Conservation (phyloP, 208 protist genomes). For the Crithidia thermophila region DNA sequence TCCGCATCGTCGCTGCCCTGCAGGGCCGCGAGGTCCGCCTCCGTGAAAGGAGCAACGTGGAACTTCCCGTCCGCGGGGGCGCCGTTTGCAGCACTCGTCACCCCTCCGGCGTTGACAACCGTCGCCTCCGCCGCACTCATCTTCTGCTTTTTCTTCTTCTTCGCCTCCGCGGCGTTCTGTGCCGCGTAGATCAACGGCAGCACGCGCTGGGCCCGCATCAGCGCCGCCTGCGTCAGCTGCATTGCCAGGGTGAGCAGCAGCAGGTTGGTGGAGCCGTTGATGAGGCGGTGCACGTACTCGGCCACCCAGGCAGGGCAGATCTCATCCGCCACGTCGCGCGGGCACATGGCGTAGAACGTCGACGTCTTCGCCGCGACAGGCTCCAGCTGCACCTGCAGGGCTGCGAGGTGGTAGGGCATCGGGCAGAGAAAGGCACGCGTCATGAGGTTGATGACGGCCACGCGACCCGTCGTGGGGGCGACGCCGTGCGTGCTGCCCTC, state of each 20-base stretch:
- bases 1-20: slow-evolving; percentile 29
- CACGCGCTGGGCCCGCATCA: slow-evolving; percentile 73
- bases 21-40: slow-evolving; percentile 15
- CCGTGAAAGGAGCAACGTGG: slow-evolving; percentile 2
- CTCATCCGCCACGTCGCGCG: slow-evolving; percentile 79
- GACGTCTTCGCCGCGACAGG: slow-evolving; percentile 51
- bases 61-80: too few relatives aligned
- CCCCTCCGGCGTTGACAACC: background rate
- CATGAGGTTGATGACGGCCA: slow-evolving; percentile 86
- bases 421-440: slow-evolving; percentile 79
- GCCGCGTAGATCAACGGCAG: slow-evolving; percentile 52
- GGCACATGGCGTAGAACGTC: slow-evolving; percentile 83
- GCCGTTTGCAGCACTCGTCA: background rate
- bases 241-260: slow-evolving; percentile 76
- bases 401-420: slow-evolving; percentile 80
- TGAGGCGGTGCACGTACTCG: slow-evolving; percentile 81
- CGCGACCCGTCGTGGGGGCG: slow-evolving; percentile 55
- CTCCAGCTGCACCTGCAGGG: slow-evolving; percentile 58
- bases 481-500: slow-evolving; percentile 51
- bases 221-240: slow-evolving; percentile 81
- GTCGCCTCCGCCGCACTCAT: background rate
- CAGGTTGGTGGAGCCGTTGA: slow-evolving; percentile 82
- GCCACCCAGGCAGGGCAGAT: slow-evolving; percentile 81
- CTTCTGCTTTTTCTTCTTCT: background rate
- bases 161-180: slow-evolving; percentile 25